Conservation (phyloP, 768 basidiomycete species). For the Auricularia heimuer region DNA sequence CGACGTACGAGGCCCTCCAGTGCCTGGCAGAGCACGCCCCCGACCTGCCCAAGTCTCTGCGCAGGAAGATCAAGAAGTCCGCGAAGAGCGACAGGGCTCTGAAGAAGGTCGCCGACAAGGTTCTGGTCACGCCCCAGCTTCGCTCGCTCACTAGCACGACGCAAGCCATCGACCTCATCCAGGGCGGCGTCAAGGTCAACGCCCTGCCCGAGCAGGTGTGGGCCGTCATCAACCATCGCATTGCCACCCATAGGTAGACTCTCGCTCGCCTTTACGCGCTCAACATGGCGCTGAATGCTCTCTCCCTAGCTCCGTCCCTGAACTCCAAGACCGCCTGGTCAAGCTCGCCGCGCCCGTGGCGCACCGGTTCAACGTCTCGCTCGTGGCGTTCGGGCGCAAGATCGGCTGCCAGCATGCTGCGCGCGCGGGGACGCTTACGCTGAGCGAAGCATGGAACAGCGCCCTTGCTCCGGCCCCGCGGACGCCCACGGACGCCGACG, state of each 20-base stretch:
- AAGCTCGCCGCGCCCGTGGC: conserved; percentile 37
- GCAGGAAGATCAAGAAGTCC: conserved; percentile 39
- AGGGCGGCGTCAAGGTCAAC: conserved; percentile 61
- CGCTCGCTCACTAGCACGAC: conserved; percentile 55
- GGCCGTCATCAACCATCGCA: conserved; percentile 64
- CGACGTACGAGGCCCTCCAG: conserved; percentile 49
- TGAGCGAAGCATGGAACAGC: conserved; percentile 38
- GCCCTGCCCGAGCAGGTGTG: conserved; percentile 68
- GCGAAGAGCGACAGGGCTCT: conserved; percentile 42
- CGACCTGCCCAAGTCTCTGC: conserved; percentile 37
- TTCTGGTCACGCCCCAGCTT: conserved; percentile 27
- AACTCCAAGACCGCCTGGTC: conserved; percentile 35
- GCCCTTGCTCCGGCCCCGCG: conserved; percentile 61
- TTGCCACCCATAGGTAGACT: conserved; percentile 45
- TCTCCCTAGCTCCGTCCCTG: conserved; percentile 27
- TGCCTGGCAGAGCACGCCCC: conserved; percentile 59
- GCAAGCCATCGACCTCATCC: conserved; percentile 61
- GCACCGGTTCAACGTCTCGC: conserved; percentile 44
- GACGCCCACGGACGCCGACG: conserved; percentile 32
- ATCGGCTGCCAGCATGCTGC: conserved; percentile 24
- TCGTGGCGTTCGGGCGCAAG: conserved; percentile 43
- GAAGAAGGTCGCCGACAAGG: conserved; percentile 36
- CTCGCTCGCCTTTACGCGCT: not conserved
- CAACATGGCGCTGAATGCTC: not conserved
- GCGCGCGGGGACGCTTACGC: conserved; percentile 36